Evolutionary conservation across 352 stramenopile species (phyloP).

Genomic region (Globisporangium abappressorium): DNA sequence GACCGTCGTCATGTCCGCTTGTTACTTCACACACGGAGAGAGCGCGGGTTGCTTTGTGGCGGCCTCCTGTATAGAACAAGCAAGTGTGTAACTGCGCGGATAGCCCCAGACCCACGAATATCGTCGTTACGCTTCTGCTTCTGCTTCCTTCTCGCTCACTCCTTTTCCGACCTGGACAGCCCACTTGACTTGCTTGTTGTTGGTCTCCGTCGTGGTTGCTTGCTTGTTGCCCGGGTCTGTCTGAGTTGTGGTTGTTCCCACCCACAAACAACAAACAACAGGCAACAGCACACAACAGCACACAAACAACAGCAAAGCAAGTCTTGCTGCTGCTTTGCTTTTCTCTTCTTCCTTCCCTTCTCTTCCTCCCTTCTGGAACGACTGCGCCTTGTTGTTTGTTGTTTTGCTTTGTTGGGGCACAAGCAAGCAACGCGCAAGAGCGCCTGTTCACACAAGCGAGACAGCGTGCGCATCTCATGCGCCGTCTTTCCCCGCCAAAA

Average conservation of each 20-base stretch:
- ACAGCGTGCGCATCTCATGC: neutral
- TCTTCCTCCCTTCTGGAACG: neutral
- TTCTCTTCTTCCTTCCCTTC: neutral
- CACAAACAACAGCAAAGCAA: neutral
- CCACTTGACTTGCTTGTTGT: neutral
- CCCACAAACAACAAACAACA: neutral
- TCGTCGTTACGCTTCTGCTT: neutral
- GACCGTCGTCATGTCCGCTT: slow-evolving; percentile 8
- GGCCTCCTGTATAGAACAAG: neutral
- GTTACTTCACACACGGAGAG: neutral
- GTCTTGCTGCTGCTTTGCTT: too few relatives aligned
- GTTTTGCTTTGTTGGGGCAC: neutral
- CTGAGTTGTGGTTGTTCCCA: slow-evolving; percentile 3
- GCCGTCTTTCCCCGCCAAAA: neutral
- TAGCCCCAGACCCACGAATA: neutral
- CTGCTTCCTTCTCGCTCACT: neutral
- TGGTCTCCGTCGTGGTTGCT: neutral
- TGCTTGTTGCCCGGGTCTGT: neutral
- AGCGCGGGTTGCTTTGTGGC: neutral
- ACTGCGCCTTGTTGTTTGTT: neutral
- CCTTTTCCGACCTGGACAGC: too few relatives aligned
- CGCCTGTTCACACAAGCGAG: neutral
- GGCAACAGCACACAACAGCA: too few relatives aligned
- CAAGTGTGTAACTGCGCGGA: neutral
- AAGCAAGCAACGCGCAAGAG: neutral